Percentiles rank a stretch among this genome's conserved stretches.
Evolutionary conservation across 2,329 filamentous ascomycete species (phyloP).

Genomic region (Lomentospora prolificans): DNA sequence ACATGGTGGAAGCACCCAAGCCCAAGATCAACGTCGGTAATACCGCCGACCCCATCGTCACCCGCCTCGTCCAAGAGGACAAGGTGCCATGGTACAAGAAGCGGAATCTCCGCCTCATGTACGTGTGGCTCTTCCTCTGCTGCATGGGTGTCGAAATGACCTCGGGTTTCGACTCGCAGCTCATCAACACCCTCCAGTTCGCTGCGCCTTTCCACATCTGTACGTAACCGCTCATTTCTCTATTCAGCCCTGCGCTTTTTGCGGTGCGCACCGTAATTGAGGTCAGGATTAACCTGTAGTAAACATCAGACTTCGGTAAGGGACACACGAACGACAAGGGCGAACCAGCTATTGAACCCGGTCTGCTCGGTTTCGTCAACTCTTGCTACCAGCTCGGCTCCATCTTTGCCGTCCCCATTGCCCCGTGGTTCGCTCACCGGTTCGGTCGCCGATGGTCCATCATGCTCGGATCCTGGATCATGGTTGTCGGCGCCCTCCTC

Average conservation of each 20-base stretch:
- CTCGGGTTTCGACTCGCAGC: conserved; percentile 42
- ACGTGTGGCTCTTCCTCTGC: conserved; percentile 40
- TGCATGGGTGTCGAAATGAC: conserved; percentile 49
- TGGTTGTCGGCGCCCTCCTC: conserved; percentile 43
- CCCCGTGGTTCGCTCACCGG: conserved; percentile 38
- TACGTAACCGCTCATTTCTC: too few relatives aligned
- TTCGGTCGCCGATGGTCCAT: conserved; percentile 43
- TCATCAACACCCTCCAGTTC: conserved; percentile 31
- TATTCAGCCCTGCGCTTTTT: too few relatives aligned
- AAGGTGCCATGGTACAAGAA: conserved; percentile 41
- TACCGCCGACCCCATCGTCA: conserved; percentile 19
- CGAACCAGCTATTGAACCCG: conserved; percentile 18
- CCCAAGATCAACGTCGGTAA: conserved; percentile 5
- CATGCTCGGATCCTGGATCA: conserved; percentile 42
- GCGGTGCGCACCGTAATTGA: too few relatives aligned
- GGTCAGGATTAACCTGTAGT: too few relatives aligned
- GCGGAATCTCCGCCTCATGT: conserved; percentile 40
- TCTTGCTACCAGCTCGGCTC: conserved; percentile 47
- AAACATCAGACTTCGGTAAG: conserved; percentile 10
- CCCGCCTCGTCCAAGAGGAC: conserved; percentile 21
- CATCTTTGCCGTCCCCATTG: conserved; percentile 42
- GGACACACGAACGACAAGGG: conserved; percentile 13
- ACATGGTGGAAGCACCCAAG: background rate
- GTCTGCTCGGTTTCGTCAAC: conserved; percentile 36
- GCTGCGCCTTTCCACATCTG: conserved; percentile 27